These are phyloP conservation scores for Microcyclospora pomicola DNA, from an alignment of 2,329 filamentous ascomycete species.

Conservation along the genomic window DNA sequence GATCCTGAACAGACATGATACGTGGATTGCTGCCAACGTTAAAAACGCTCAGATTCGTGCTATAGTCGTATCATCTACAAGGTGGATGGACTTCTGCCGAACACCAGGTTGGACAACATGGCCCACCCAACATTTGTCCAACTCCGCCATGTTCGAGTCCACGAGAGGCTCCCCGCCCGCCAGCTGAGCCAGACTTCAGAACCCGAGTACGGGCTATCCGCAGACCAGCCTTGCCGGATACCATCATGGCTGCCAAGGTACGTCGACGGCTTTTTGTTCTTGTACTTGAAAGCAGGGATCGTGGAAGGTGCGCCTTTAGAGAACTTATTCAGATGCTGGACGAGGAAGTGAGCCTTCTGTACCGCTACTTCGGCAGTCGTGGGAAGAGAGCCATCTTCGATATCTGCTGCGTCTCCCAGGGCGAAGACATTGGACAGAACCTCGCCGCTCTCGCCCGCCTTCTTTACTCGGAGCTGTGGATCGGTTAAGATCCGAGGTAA, in stretches of 20 bases:
- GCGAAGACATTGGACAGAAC: slow-evolving; percentile 21
- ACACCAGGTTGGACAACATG: too few species aligned
- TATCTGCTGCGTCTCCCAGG: slow-evolving; percentile 27
- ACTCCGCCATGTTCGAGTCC: slow-evolving; percentile 18
- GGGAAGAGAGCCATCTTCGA: slow-evolving; percentile 23
- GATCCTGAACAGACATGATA: too few species aligned
- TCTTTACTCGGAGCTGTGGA: slow-evolving; percentile 16
- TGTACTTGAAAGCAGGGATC: slow-evolving; percentile 23
- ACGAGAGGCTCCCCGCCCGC: slow-evolving; percentile 24
- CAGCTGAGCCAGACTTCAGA: slow-evolving; percentile 31
- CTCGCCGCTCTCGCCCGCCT: slow-evolving; percentile 9
- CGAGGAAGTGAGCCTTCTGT: slow-evolving; percentile 27
- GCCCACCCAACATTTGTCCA: too few species aligned
- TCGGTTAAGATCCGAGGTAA: slow-evolving; percentile 26
- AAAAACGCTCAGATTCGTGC: too few species aligned
- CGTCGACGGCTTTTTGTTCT: slow-evolving; percentile 25
- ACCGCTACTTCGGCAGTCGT: slow-evolving; percentile 26
- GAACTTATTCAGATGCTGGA: slow-evolving; percentile 16
- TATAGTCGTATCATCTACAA: too few species aligned
- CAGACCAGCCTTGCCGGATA: slow-evolving; percentile 20
- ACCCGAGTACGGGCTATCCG: slow-evolving; percentile 28
- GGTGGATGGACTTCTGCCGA: too few species aligned
- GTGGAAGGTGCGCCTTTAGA: slow-evolving; percentile 1
- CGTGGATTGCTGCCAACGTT: too few species aligned
- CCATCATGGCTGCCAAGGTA: slow-evolving; percentile 32